Conservation (phyloP, 2,329 filamentous ascomycete species). For the Chalaropsis thielavioides region DNA sequence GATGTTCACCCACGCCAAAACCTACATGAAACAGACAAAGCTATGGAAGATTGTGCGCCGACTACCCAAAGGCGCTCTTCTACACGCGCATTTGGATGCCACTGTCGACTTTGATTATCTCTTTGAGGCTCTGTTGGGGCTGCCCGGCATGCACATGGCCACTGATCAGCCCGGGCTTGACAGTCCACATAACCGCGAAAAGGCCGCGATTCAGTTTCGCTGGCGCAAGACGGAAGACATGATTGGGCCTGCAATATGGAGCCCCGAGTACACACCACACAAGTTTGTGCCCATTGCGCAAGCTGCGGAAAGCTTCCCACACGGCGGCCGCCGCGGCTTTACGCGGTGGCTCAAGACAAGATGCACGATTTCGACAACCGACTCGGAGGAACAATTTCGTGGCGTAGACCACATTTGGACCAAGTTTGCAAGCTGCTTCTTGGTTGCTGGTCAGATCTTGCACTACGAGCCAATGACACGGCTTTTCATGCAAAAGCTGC, state of each 20-base stretch:
- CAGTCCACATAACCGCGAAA: constrained; percentile 37
- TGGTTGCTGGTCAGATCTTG: constrained; percentile 57
- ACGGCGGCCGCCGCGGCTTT: constrained; percentile 57
- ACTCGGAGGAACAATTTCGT: constrained; percentile 66
- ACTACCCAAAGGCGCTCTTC: constrained; percentile 77
- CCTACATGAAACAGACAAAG: constrained; percentile 70
- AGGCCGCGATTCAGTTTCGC: constrained; percentile 46
- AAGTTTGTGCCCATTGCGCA: constrained; percentile 42
- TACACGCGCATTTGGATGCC: constrained; percentile 82
- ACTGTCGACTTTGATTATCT: constrained; percentile 81
- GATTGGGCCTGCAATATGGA: constrained; percentile 43
- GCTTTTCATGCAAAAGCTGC: constrained; percentile 55
- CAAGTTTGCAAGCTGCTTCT: constrained; percentile 65
- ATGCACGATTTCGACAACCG: constrained; percentile 54
- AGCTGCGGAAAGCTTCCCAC: constrained; percentile 61
- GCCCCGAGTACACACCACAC: constrained; percentile 40
- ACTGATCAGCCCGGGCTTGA: constrained; percentile 39
- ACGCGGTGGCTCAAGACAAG: constrained; percentile 61
- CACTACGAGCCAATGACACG: constrained; percentile 87
- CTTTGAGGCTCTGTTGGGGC: constrained; percentile 54
- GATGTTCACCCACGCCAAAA: constrained; percentile 81
- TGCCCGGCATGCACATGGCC: constrained; percentile 61
- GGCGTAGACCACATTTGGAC: constrained; percentile 73
- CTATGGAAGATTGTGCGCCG: constrained; percentile 71
- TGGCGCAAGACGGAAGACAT: constrained; percentile 33